Evolutionary conservation across 495 filamentous ascomycete genomes (phyloP), one percentile per base, ranked within the genome.

Genomic region (Trichoderma reesei): DNA sequence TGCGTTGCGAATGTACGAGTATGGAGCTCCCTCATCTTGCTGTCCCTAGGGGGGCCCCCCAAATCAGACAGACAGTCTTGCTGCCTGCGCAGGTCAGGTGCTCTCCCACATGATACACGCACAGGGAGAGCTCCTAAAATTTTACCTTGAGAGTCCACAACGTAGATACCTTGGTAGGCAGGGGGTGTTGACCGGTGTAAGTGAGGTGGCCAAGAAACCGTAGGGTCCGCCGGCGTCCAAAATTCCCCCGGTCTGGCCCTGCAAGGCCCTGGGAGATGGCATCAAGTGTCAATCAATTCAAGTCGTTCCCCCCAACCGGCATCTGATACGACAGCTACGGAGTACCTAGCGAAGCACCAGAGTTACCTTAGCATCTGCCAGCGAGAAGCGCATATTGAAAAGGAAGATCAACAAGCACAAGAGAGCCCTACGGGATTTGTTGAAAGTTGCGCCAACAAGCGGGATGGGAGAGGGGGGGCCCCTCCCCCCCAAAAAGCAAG

Each of bases 381-480:
- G 51, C 51, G 51, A 56, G 51, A 56, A 56, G 51, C 51, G 51
- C 51, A 56, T 51, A 41, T 13, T n/a, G n/a, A n/a, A n/a, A n/a
- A n/a, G n/a, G n/a, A n/a, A n/a, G n/a, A n/a, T n/a, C n/a, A n/a
- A 44, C 41, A 41, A 41, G 9, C 9, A 7, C 16, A 48, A 14
- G 44, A 26, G 44, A 48, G 44, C 44, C 42, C 44, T 39, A 39
- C 37, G 37, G 44, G 8, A 48, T 48, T n/a, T n/a, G n/a, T n/a
- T n/a, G n/a, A n/a, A n/a, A n/a, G n/a, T n/a, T n/a, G n/a, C 41
- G 41, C 13, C 41, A 14, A 44, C 11, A 44, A 44, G 41, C 41
- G 13, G 41, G 41, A 44, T 14, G 41, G 13, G 41, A 44, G n/a
- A 44, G n/a, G n/a, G n/a, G n/a, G n/a, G n/a, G n/a, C n/a, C n/a